Percentiles rank a stretch among this genome's conserved stretches.
Evolutionary conservation across 1,284 basidiomycete species (phyloP).

Genomic region (Hymenochaete sp.): DNA sequence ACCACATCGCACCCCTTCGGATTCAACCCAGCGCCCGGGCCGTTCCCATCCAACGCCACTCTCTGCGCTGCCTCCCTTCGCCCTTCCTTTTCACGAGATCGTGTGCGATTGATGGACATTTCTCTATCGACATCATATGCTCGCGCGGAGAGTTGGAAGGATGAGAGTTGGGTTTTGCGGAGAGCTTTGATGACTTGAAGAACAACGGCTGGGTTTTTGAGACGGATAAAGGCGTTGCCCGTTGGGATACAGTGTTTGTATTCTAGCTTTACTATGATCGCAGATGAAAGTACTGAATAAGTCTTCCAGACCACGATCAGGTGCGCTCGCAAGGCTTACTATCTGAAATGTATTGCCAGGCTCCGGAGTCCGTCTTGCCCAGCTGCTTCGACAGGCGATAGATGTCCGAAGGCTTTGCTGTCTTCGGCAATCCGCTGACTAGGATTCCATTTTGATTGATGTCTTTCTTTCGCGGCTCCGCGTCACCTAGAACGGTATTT

Average conservation of each 20-base stretch:
- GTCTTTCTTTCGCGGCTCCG: constrained; percentile 20
- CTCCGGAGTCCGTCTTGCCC: constrained; percentile 26
- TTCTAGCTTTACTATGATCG: constrained; percentile 42
- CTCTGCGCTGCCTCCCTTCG: constrained; percentile 33
- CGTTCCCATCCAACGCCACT: constrained; percentile 38
- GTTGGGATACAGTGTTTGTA: constrained; percentile 52
- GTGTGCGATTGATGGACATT: constrained; percentile 9
- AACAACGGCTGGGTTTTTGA: constrained; percentile 40
- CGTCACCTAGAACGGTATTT: no score
- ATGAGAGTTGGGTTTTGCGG: constrained; percentile 35
- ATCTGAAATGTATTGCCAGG: constrained; percentile 41
- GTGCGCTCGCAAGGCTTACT: constrained; percentile 31
- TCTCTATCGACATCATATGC: constrained; percentile 19
- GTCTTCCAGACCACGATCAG: neutral
- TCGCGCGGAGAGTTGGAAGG: constrained; percentile 33
- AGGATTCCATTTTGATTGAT: no score
- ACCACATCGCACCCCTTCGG: constrained; percentile 45
- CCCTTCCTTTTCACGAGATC: constrained; percentile 36
- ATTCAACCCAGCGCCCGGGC: constrained; percentile 41
- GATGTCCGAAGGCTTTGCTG: constrained; percentile 48
- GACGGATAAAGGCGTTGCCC: constrained; percentile 48
- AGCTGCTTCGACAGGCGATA: constrained; percentile 35
- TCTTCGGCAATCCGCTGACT: constrained; percentile 36
- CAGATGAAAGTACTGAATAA: neutral
- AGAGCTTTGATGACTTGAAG: constrained; percentile 35